Evolutionary conservation across 2,329 filamentous ascomycete species (phyloP).

Genomic region (Colletotrichum magnum): DNA sequence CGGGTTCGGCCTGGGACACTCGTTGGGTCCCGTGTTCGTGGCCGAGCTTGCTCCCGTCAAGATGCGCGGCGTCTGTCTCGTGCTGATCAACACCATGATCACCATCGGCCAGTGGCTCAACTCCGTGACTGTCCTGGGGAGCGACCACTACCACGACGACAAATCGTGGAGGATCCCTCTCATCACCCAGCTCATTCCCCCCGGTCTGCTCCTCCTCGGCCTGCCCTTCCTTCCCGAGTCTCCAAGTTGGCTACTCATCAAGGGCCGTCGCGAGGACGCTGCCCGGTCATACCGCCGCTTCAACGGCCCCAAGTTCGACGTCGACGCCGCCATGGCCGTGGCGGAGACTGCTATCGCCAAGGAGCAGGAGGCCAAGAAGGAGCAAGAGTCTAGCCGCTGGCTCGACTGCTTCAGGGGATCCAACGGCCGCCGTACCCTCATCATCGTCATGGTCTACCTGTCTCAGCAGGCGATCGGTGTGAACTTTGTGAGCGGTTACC

Average conservation of each 20-base stretch:
- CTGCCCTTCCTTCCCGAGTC: conserved; percentile 44
- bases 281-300: conserved; percentile 43
- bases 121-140: conserved; percentile 33
- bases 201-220: conserved; percentile 43
- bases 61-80: conserved; percentile 48
- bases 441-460: conserved; percentile 50
- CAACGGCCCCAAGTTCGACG: conserved; percentile 47
- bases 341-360: conserved; percentile 44
- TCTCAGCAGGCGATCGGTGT: conserved; percentile 50
- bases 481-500: conserved; percentile 48
- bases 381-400: conserved; percentile 43
- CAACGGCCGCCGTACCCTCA: conserved; percentile 47
- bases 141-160: conserved; percentile 41
- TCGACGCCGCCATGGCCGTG: conserved; percentile 43
- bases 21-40: conserved; percentile 50
- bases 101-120: conserved; percentile 46
- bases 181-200: conserved; percentile 48
- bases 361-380: conserved; percentile 44
- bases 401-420: conserved; percentile 48
- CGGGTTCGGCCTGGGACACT: conserved; percentile 50
- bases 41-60: conserved; percentile 50
- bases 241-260: conserved; percentile 43
- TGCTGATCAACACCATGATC: conserved; percentile 51
- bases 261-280: conserved; percentile 41
- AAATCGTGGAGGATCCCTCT: conserved; percentile 49